A percentile compares a stretch with the other conserved stretches of the same genome.
phyloP scores from a whole-genome alignment of 331 rosid species.

The Erythrophleum ivorense region DNA sequence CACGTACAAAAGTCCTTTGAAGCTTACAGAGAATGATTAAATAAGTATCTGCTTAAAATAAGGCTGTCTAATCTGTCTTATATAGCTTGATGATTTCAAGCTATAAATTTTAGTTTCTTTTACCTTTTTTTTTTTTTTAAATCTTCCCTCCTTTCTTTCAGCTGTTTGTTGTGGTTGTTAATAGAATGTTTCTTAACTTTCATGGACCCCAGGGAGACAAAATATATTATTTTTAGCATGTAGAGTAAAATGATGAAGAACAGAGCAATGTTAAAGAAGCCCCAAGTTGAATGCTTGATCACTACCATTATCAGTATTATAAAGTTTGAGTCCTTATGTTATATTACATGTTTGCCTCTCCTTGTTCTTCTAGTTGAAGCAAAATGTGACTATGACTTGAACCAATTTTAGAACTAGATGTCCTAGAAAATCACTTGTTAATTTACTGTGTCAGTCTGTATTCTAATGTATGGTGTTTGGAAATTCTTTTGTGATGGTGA shows the following conservation, averaged over 20 bases:
- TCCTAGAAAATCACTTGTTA: slow-evolving; percentile 16
- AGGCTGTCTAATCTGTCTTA: not conserved
- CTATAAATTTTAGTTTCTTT: not conserved
- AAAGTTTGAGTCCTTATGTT: not conserved
- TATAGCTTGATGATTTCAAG: not conserved
- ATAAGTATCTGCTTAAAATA: not conserved
- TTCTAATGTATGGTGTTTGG: slow-evolving; percentile 1
- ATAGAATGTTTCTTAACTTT: not conserved
- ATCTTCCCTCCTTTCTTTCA: not conserved
- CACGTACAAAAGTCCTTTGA: not conserved
- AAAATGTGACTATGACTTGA: not conserved
- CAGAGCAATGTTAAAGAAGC: not conserved
- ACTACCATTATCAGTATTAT: not conserved
- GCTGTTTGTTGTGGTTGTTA: not conserved
- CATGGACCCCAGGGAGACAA: not conserved
- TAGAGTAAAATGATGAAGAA: not conserved
- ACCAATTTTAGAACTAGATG: not conserved
- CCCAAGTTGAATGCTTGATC: not conserved
- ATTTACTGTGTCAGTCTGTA: not conserved
- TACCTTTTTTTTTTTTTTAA: not conserved
- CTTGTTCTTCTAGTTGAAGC: slow-evolving; percentile 6
- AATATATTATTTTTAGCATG: not conserved
- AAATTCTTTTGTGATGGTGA: slow-evolving; percentile 25
- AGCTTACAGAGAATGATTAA: not conserved
- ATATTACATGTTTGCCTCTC: not conserved